phyloP scores from a whole-genome alignment of 2,329 filamentous ascomycete genomes.

The Trichoderma sp. region DNA sequence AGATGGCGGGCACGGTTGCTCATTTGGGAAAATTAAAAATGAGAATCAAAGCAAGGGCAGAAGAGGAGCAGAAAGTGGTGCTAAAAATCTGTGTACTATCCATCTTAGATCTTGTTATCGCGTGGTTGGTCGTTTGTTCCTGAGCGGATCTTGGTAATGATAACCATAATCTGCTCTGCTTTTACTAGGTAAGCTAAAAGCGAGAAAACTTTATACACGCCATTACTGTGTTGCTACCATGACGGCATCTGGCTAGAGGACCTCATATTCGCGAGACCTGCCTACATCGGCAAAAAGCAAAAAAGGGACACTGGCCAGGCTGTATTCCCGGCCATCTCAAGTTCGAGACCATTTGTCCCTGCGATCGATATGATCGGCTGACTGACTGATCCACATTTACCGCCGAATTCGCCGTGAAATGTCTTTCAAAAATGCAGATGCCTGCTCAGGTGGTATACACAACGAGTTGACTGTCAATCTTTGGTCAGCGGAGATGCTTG shows the following conservation, averaged over 20 bases:
- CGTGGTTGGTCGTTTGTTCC: neutral
- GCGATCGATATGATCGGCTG: conserved; percentile 2
- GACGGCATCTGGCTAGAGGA: neutral
- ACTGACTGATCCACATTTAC: conserved; percentile 16
- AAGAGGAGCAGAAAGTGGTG: neutral
- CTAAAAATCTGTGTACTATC: neutral
- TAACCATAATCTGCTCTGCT: neutral
- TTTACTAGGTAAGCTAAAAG: neutral
- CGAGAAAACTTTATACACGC: neutral
- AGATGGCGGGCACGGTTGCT: conserved; percentile 15
- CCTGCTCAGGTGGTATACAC: neutral
- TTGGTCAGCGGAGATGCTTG: neutral
- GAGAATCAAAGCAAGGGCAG: neutral
- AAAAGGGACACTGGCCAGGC: neutral
- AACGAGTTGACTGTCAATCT: neutral
- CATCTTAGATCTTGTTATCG: conserved; percentile 1
- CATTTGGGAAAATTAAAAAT: neutral
- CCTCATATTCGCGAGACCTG: neutral
- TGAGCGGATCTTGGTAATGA: neutral
- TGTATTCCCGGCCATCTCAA: neutral
- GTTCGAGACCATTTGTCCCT: conserved; percentile 13
- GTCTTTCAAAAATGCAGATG: conserved; percentile 2
- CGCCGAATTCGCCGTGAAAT: conserved; percentile 18
- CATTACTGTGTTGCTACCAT: neutral
- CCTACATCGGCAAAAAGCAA: neutral